Evolutionary conservation across 2,329 filamentous ascomycete genomes (phyloP), one percentile per base, ranked within the genome.

Genomic region (Calonectria multiphialidica): DNA sequence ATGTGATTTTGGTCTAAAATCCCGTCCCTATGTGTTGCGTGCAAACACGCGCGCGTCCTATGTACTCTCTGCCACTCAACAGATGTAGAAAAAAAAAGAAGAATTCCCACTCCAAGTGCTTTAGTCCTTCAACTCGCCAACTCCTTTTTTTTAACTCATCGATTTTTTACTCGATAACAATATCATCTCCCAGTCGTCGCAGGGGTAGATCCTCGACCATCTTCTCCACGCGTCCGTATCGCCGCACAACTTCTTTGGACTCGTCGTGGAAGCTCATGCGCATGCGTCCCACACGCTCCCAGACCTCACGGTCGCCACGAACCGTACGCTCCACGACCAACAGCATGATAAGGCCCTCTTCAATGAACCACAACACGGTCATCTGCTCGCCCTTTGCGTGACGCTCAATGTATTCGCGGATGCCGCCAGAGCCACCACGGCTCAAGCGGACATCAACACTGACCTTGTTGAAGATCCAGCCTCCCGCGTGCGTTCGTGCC

Each of bases 341-440:
- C 5, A 83, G 72, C 81, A 83, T 78, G 21, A 83, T 78, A 13
- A 78, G 71, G 5, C 80, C 78, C 53, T 83, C 82, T 37, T 83
- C 82, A 21, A 83, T 77, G 57, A 83, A 83, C 82, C 82, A 83
- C 33, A 83, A 67, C 10, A 83, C 76, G 21, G 81, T 83, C 81
- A 83, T 83, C 65, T 82, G 81, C 73, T 83, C 80, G 8, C 81
- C 82, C 4, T 78, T 78, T 12, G 80, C 82, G 59, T 83, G 82
- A 1, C 77, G 75, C 65, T 82, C 80, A 21, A 83, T 77, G 45
- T 83, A 83, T 28, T 82, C 80, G 0, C 82, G 78, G 45, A 83
- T 82, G 44, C 75, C 73, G 0, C 55, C 72, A 4, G 68, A 76
- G 0, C 77, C 81, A 9, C 80, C 35, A 15, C 35, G 76, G 62